phyloP scores from a whole-genome alignment of 495 filamentous ascomycete genomes.

The Neurospora cerealis region DNA sequence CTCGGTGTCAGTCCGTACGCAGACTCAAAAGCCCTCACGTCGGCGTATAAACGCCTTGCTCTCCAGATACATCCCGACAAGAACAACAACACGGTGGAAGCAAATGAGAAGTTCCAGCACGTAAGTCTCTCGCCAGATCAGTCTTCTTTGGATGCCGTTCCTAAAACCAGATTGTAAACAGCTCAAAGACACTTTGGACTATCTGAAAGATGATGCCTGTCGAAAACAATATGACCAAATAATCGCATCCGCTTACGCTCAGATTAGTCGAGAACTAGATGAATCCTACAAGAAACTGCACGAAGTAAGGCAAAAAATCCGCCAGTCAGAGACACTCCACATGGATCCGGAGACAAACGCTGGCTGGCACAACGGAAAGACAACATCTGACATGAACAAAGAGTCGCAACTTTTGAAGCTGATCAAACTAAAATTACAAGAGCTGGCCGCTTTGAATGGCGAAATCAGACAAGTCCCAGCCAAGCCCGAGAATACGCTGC shows the following conservation, averaged over 20 bases:
- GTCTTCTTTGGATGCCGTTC: not conserved
- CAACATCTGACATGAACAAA: not conserved
- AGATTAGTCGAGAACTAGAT: not conserved
- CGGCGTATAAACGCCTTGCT: not conserved
- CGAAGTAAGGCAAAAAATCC: not conserved
- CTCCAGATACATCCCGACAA: not conserved
- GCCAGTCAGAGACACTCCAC: not conserved
- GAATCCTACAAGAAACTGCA: not conserved
- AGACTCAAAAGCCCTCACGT: not conserved
- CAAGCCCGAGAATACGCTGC: not conserved
- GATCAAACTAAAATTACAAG: not conserved
- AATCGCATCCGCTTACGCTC: not conserved
- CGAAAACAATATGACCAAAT: not conserved
- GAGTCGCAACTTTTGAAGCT: not conserved
- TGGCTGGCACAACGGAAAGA: not conserved
- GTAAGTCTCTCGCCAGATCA: not conserved
- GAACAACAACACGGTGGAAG: not conserved
- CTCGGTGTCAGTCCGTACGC: not conserved
- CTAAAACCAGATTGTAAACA: not conserved
- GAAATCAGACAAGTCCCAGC: not conserved
- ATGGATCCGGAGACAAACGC: not conserved
- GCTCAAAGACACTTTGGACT: not conserved
- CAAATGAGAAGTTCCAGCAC: not conserved
- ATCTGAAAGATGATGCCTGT: not conserved
- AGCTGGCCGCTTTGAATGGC: not conserved